Evolutionary conservation across 805 yeast species (phyloP).

Genomic region (Barnettozyma sucrosica): DNA sequence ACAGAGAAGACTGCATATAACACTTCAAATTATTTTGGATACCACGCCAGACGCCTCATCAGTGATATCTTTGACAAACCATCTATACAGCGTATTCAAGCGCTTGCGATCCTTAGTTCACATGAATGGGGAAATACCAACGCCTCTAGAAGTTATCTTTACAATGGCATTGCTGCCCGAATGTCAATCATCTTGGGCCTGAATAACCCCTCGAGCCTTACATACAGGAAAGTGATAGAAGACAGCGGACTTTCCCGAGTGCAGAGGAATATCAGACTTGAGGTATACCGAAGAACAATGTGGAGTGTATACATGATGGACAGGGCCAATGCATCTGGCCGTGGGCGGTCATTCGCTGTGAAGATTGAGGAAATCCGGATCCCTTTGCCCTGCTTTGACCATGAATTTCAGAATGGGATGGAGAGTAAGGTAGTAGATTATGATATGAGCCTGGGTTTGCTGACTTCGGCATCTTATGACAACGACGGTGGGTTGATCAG

Average conservation of each 20-base stretch:
- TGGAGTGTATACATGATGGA: constrained; percentile 41
- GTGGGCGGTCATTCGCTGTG: constrained; percentile 30
- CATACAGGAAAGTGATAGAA: constrained; percentile 13
- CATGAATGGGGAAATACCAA: constrained; percentile 39
- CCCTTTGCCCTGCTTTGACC: constrained; percentile 29
- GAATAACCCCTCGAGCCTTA: constrained; percentile 19
- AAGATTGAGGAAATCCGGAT: constrained; percentile 29
- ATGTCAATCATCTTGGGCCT: constrained; percentile 34
- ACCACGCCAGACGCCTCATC: constrained; percentile 31
- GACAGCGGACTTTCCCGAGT: neutral
- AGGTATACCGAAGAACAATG: constrained; percentile 31
- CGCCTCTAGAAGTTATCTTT: constrained; percentile 32
- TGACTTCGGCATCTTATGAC: constrained; percentile 1
- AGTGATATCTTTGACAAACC: constrained; percentile 34
- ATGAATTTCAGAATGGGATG: constrained; percentile 28
- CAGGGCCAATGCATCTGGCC: constrained; percentile 33
- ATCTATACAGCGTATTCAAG: constrained; percentile 33
- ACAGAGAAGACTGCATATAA: constrained; percentile 22
- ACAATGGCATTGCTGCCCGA: constrained; percentile 35
- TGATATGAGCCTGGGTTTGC: constrained; percentile 5
- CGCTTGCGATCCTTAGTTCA: constrained; percentile 31
- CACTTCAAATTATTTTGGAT: constrained; percentile 35
- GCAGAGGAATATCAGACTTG: constrained; percentile 23
- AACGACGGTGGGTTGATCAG: constrained; percentile 14
- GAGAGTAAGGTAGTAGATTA: constrained; percentile 9